A percentile compares a stretch with the other conserved stretches of the same genome.
These are phyloP conservation scores for Termitomyces sp. DNA, from an alignment of 1,284 basidiomycete species.

Conservation along the genomic window DNA sequence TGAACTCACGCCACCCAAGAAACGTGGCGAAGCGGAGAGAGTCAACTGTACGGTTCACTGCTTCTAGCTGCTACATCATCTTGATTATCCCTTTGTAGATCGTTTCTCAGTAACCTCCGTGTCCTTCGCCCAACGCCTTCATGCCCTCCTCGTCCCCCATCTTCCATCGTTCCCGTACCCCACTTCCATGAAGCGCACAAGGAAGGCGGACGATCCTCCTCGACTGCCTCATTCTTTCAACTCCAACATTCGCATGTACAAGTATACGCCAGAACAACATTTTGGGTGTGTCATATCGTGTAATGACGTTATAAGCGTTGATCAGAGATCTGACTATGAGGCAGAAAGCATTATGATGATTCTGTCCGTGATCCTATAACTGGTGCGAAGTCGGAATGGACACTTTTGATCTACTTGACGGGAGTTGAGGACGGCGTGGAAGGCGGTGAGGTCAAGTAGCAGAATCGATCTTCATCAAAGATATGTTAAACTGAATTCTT, in stretches of 20 bases:
- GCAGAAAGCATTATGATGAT: slow-evolving; percentile 69
- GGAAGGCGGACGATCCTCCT: slow-evolving; percentile 21
- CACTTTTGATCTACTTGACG: slow-evolving; percentile 72
- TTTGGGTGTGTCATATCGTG: slow-evolving; percentile 46
- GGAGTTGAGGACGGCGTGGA: slow-evolving; percentile 67
- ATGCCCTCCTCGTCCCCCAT: slow-evolving; percentile 49
- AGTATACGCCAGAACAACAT: slow-evolving; percentile 49
- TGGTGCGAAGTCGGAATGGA: slow-evolving; percentile 71
- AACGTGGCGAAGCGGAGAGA: slow-evolving; percentile 70
- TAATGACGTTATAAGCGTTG: background rate
- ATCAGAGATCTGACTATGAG: background rate
- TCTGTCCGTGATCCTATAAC: slow-evolving; percentile 52
- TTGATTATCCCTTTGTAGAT: slow-evolving; percentile 33
- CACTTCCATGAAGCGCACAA: slow-evolving; percentile 31
- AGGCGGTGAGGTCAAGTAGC: slow-evolving; percentile 61
- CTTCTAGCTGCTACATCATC: background rate
- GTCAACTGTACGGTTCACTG: slow-evolving; percentile 51
- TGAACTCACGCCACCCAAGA: slow-evolving; percentile 67
- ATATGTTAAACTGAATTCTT: background rate
- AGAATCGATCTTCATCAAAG: background rate
- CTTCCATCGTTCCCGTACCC: slow-evolving; percentile 56
- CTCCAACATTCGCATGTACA: slow-evolving; percentile 68
- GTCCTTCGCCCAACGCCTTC: slow-evolving; percentile 56
- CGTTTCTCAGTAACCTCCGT: slow-evolving; percentile 58
- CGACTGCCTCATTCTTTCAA: slow-evolving; percentile 55